phyloP scores from a whole-genome alignment of 2,329 filamentous ascomycete species.

The Trichoderma afroharzianum region DNA sequence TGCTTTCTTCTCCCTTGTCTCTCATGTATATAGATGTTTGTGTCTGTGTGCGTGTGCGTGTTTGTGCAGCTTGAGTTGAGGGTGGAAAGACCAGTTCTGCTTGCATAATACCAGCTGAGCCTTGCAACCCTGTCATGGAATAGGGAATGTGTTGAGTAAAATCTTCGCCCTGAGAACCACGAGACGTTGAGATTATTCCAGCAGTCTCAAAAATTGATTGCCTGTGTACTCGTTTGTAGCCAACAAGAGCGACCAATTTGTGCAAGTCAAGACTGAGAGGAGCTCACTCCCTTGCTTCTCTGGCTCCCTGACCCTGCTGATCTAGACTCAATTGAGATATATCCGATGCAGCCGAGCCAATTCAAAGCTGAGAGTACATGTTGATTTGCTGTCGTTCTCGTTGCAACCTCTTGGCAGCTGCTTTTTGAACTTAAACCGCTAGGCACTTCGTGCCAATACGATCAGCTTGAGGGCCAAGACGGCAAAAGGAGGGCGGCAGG shows the following conservation, averaged over 20 bases:
- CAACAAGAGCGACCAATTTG: background rate
- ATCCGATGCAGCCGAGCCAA: constrained; percentile 7
- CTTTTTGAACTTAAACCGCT: background rate
- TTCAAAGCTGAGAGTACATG: background rate
- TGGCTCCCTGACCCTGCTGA: background rate
- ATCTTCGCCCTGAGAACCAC: background rate
- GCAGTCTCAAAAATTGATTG: background rate
- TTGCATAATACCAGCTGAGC: background rate
- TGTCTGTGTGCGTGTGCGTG: background rate
- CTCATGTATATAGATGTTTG: background rate
- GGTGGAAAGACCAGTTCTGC: background rate
- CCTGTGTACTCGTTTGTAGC: background rate
- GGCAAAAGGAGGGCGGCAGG: background rate
- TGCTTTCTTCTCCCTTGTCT: background rate
- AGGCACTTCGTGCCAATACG: background rate
- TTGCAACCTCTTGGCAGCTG: constrained; percentile 2
- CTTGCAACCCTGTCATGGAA: background rate
- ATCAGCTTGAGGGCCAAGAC: background rate
- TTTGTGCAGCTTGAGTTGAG: background rate
- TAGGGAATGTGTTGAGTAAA: background rate
- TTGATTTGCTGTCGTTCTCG: background rate
- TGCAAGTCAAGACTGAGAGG: background rate
- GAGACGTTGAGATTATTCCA: background rate
- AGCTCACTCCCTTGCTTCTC: background rate
- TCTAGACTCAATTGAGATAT: background rate